Conservation (phyloP, 768 basidiomycete genomes). For the Mrakia blollopis region DNA sequence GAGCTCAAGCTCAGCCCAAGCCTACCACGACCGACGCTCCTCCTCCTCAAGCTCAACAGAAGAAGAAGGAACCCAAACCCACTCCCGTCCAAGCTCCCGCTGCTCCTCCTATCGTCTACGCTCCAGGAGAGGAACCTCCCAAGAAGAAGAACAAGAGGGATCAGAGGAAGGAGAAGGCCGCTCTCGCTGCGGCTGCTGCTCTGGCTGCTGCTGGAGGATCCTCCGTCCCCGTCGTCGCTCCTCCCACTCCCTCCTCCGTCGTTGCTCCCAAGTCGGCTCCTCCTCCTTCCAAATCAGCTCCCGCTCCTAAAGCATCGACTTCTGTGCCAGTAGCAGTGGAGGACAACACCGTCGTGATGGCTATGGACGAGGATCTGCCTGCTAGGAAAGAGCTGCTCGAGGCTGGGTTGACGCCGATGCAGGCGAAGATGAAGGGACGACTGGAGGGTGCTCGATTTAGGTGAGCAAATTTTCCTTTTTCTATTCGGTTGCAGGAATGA, state of each 20-base stretch:
- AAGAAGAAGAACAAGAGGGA: constrained; percentile 22
- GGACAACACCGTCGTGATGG: constrained; percentile 22
- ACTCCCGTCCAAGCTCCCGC: background rate
- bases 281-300: background rate
- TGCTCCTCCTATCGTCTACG: background rate
- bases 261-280: background rate
- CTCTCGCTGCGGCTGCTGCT: constrained; percentile 1
- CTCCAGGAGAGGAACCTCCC: background rate
- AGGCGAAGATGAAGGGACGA: constrained; percentile 33
- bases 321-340: background rate
- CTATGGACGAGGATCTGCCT: constrained; percentile 13
- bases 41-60: background rate
- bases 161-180: constrained; percentile 19
- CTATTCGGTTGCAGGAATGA: background rate
- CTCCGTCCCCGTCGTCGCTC: background rate
- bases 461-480: background rate
- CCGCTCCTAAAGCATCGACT: background rate
- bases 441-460: constrained; percentile 31
- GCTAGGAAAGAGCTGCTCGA: constrained; percentile 19
- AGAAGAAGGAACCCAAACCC: constrained; percentile 14
- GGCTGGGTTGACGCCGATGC: constrained; percentile 30
- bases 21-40: background rate
- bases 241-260: background rate
- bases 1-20: no score
- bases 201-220: background rate